phyloP scores from a whole-genome alignment of 2,329 filamentous ascomycete species.

The Penicillium occitanis region DNA sequence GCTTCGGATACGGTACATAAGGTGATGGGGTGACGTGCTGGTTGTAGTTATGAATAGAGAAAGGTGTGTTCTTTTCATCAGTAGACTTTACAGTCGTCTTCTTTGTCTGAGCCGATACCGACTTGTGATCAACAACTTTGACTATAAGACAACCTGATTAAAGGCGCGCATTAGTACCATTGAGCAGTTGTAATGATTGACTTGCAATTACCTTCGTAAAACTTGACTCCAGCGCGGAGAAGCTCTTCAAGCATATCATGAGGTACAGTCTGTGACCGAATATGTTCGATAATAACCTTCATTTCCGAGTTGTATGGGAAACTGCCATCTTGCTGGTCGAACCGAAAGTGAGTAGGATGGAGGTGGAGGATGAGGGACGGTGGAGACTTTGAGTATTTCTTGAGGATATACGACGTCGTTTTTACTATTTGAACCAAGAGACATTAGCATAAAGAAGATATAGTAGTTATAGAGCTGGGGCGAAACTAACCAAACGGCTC shows the following conservation, averaged over 20 bases:
- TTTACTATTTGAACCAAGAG: constrained; percentile 56
- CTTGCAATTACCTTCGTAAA: constrained; percentile 71
- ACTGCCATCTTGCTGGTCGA: constrained; percentile 90
- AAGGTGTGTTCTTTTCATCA: constrained; percentile 64
- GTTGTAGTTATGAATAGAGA: constrained; percentile 91
- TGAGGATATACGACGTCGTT: constrained; percentile 75
- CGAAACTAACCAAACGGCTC: constrained; percentile 47
- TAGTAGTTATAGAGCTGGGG: neutral
- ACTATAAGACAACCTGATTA: constrained; percentile 76
- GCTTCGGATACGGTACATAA: constrained; percentile 69
- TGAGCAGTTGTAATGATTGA: neutral
- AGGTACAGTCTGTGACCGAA: constrained; percentile 74
- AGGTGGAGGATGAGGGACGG: constrained; percentile 87
- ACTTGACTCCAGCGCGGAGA: constrained; percentile 67
- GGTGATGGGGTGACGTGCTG: constrained; percentile 87
- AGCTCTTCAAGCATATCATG: constrained; percentile 86
- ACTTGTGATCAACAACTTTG: constrained; percentile 85
- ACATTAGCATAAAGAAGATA: neutral
- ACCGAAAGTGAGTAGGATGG: constrained; percentile 80
- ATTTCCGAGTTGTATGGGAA: constrained; percentile 93
- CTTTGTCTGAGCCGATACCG: constrained; percentile 60
- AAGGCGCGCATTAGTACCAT: constrained; percentile 15
- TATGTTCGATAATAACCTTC: constrained; percentile 74
- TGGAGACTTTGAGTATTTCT: constrained; percentile 68
- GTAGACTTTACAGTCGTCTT: constrained; percentile 55